Evolutionary conservation across 2,329 filamentous ascomycete genomes (phyloP).

Genomic region (Raffaelea deltoideospora): DNA sequence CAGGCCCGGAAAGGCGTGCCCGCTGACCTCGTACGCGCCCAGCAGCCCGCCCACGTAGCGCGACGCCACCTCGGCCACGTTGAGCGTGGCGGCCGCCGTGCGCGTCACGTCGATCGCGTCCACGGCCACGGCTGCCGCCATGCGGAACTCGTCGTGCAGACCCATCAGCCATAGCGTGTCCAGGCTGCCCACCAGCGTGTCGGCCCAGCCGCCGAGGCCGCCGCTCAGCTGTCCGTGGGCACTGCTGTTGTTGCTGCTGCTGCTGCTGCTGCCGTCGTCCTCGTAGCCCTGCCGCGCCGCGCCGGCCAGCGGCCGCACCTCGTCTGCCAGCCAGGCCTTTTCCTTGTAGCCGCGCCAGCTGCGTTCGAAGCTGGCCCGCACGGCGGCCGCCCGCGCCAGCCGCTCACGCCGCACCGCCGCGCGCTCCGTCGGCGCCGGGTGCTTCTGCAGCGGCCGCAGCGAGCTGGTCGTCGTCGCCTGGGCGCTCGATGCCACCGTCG

Average conservation of each 20-base stretch:
- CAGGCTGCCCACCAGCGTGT: slow-evolving; percentile 50
- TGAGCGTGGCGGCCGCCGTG: slow-evolving; percentile 42
- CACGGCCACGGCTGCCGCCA: slow-evolving; percentile 44
- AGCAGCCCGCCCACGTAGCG: slow-evolving; percentile 55
- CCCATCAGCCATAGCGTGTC: slow-evolving; percentile 65
- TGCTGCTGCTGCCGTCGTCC: too few relatives aligned
- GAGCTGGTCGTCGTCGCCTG: slow-evolving; percentile 7
- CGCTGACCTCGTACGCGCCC: slow-evolving; percentile 54
- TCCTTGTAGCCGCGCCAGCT: slow-evolving; percentile 46
- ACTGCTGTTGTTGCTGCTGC: too few relatives aligned
- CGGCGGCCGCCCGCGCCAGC: slow-evolving; percentile 23
- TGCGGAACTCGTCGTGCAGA: slow-evolving; percentile 47
- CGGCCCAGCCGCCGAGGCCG: slow-evolving; percentile 47
- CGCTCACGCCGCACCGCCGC: slow-evolving; percentile 18
- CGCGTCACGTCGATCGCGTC: too few relatives aligned
- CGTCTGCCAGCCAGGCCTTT: slow-evolving; percentile 49
- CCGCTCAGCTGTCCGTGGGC: too few relatives aligned
- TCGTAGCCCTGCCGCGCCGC: slow-evolving; percentile 36
- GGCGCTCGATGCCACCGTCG: too few relatives aligned
- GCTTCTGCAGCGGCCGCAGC: slow-evolving; percentile 48
- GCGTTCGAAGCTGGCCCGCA: slow-evolving; percentile 35
- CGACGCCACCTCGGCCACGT: slow-evolving; percentile 58
- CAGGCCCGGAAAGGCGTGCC: slow-evolving; percentile 33
- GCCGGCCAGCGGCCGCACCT: slow-evolving; percentile 41
- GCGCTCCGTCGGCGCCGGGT: slow-evolving; percentile 31